Base-by-base conservation (phyloP, 352 stramenopile genomes). In the Albugo candida region DNA sequence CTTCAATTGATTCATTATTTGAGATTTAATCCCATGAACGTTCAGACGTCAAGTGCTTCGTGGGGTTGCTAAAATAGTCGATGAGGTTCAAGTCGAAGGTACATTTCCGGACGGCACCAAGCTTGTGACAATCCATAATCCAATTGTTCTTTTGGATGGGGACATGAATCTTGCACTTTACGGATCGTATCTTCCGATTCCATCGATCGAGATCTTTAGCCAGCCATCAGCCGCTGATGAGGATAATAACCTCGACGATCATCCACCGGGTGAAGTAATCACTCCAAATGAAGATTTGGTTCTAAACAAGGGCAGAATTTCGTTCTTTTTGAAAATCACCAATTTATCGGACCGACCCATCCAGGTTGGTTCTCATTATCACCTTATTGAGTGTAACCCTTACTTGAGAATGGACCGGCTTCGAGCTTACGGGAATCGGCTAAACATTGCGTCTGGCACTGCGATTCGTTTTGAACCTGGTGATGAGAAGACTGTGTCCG, bases 51-150 rank as follows among this genome's bases (percentile, higher is more conserved):
- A 97, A 67, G 92, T 97, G 14, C 67, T 96, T 52, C 71, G 91
- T 1, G 91, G 89, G n/a, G 89, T 98, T 35, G 59, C 83, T 2
- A 54, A 59, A 18, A 67, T 97, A 19, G 59, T 98, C 27, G 60
- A 86, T 43, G 81, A 97, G 56, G 88, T 98, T 20, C 92, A 98
- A 67, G 74, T 98, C 13, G 94, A 98, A 71, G 92, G 83, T 14
- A 98, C 92, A 18, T 98, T 98, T 71, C 87, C 84, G 0, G 93
- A 98, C 67, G 93, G 93, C 13, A 98, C 94, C 11, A 98, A 98
- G 64, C 76, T 98, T 39, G 71, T 97, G 45, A 98, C 93, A 21
- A 65, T 97, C 18, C 87, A 97, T 60, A 65, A 86, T 54, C 93
- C 93, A 14, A 97, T 97, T 61, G 48, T 63, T n/a, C 66, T 57